Evolutionary conservation across 2,329 filamentous ascomycete genomes (phyloP), one percentile per base, ranked within the genome.

Genomic region (Leptographium lundbergii): DNA sequence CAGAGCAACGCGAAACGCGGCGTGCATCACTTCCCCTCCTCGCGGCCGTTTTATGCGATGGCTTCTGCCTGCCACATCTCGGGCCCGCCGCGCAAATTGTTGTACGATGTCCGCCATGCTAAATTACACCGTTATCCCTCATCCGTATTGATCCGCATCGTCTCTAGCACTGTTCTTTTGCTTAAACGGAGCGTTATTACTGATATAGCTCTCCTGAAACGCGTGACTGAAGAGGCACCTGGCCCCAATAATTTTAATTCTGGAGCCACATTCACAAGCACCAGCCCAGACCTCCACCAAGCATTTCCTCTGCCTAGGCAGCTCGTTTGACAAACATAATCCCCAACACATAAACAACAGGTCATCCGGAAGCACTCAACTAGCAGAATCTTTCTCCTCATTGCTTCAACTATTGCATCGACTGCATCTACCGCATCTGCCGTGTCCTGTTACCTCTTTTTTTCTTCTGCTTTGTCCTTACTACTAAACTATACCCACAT

Each of bases 1-100:
- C 48, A 36, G 47, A 34, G 32, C 42, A 59, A 60, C 61, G 56
- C 62, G 62, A 63, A 63, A 63, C 62, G 24, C 47, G 17, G 36
- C 29, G 50, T 61, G 62, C 62, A 42, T 63, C 62, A 63, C 48
- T 32, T 19, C 13, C n/a, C 29, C 24, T 54, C 54, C 10, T 34
- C 11, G 5, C 17, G 29, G 25, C 45, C 57, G 55, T 57, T 54
- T 45, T 45, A 45, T n/a, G 47, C 19, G 42, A 45, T n/a, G 17
- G 42, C 19, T 45, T 45, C 42, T 45, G 17, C 42, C 17, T n/a
- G 17, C 14, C 42, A 45, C 42, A 13, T 17, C 25, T 24, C 14
- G 17, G 48, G 25, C 25, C 25, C 24, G 24, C 48, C 24, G 17
- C 48, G 48, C 25, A 51, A 51, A 51, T 29, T 51, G 48, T 29